Percentiles rank a stretch among this genome's conserved stretches.
Evolutionary conservation across 2,329 filamentous ascomycete species (phyloP).

Genomic region (Fusarium euwallaceae): DNA sequence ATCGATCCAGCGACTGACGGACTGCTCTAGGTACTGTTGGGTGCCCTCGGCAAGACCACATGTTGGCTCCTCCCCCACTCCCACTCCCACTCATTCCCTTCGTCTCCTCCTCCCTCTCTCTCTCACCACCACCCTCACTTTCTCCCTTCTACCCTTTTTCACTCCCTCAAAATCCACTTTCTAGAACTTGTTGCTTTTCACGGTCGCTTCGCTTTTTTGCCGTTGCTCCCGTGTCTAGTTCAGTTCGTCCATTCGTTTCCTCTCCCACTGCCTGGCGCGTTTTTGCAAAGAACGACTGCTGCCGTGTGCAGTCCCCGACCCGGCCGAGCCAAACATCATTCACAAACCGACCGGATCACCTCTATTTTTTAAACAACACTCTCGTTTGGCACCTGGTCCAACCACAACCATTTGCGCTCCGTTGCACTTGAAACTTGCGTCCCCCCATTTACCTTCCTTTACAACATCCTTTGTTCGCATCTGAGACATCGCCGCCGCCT

Average conservation of each 20-base stretch:
- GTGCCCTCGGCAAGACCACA: conserved; percentile 18
- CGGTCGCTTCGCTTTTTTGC: conserved; percentile 36
- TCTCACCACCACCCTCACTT: conserved; percentile 35
- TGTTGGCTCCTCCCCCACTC: background rate
- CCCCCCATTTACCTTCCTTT: conserved; percentile 21
- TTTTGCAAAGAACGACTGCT: conserved; percentile 39
- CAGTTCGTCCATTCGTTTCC: conserved; percentile 49
- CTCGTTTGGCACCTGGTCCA: conserved; percentile 47
- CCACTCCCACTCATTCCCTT: conserved; percentile 21
- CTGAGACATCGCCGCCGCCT: conserved; percentile 46
- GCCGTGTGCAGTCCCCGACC: conserved; percentile 24
- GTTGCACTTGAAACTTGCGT: conserved; percentile 25
- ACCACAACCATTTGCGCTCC: conserved; percentile 33
- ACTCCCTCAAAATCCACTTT: conserved; percentile 16
- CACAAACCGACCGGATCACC: conserved; percentile 19
- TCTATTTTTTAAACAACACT: conserved; percentile 23
- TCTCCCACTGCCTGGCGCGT: conserved; percentile 34
- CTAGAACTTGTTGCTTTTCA: conserved; percentile 39
- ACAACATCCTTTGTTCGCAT: conserved; percentile 20
- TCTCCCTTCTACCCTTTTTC: conserved; percentile 17
- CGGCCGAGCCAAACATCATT: conserved; percentile 3
- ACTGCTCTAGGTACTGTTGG: background rate
- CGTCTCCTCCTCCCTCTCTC: conserved; percentile 21
- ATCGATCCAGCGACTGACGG: conserved; percentile 6
- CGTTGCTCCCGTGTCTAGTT: conserved; percentile 36